Base-by-base conservation (phyloP, 129 eudicot genomes). In the Ambrosia artemisiifolia region DNA sequence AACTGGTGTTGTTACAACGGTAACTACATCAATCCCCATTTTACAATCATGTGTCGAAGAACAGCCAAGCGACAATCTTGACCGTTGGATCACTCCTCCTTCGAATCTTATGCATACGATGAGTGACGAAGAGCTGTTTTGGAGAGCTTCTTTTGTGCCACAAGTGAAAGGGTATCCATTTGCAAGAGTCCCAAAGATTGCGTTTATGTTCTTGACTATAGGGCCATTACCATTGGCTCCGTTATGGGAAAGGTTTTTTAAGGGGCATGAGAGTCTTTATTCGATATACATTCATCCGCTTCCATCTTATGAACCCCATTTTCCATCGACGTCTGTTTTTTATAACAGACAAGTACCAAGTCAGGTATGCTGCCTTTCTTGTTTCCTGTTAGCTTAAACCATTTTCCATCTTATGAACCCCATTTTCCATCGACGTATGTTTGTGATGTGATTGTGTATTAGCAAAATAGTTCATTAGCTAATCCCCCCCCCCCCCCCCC, bases 201-300 rank as follows among this genome's bases (percentile, higher is more conserved):
- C 98, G 0, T 94, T 90, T 78, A 90, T 94, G 98, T 94, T 94
- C 91, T 94, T 94, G 97, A 86, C 98, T 10, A 94, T 85, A 83
- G 98, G 98, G 12, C 98, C 98, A 16, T 78, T 94, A 76, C 97
- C 96, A 0, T 79, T 94, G 75, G 91, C 98, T 44, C 97, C 93
- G 34, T 87, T 94, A 18, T 94, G 98, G 98, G 97, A 88, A 84
- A 94, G 97, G 83, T 94, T 88, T 53, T 90, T 94, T 51, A 81
- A 80, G 69, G 98, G 98, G 48, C 85, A 88, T 35, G 77, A 81
- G 55, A 84, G 81, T 47, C 77, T 59, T 48, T 94, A 84, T 80
- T 82, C 97, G 5, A 83, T 94, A 49, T 90, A 94, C 77, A 50
- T 87, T 69, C 98, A 94, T 85, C 75, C 98, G 2, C 76, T 86